These are phyloP conservation scores for Melastoma malabathricum DNA, from an alignment of 345 rosid species.

Conservation along the genomic window DNA sequence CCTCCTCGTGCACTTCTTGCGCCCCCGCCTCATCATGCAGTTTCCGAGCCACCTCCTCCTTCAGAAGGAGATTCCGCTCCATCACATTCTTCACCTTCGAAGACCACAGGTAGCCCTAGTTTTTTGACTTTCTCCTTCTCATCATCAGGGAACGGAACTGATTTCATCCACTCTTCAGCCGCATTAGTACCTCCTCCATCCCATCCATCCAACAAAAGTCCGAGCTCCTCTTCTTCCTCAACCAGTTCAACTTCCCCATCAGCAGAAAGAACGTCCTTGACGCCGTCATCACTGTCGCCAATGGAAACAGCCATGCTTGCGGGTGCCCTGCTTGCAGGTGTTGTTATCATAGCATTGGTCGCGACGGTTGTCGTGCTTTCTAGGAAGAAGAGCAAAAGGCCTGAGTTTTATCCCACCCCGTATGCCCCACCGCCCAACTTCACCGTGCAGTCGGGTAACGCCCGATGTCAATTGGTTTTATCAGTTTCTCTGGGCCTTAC, in stretches of 20 bases:
- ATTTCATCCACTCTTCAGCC: too few relatives aligned
- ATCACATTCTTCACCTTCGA: constrained; percentile 6
- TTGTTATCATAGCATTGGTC: constrained; percentile 35
- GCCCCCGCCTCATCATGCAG: constrained; percentile 12
- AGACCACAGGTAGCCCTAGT: constrained; percentile 3
- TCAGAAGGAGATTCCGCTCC: constrained; percentile 11
- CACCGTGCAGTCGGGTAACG: constrained; percentile 36
- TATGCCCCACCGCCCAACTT: constrained; percentile 40
- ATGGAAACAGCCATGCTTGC: constrained; percentile 5
- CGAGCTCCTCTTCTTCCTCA: constrained; percentile 12
- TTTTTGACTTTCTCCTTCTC: constrained; percentile 5
- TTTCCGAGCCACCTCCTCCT: constrained; percentile 17
- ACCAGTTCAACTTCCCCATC: constrained; percentile 12
- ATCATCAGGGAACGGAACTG: too few relatives aligned
- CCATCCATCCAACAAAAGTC: background rate
- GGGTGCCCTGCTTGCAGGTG: constrained; percentile 34
- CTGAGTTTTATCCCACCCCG: constrained; percentile 12
- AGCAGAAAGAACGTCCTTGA: constrained; percentile 4
- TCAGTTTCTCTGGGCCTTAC: background rate
- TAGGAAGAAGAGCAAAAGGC: constrained; percentile 31
- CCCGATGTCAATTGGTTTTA: background rate
- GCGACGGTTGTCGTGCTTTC: constrained; percentile 26
- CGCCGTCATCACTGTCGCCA: background rate
- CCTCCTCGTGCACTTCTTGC: constrained; percentile 3
- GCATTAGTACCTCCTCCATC: constrained; percentile 2